A percentile compares a stretch with the other conserved stretches of the same genome.
Conservation (phyloP, 441 rosid genomes). For the Sinapis alba region DNA sequence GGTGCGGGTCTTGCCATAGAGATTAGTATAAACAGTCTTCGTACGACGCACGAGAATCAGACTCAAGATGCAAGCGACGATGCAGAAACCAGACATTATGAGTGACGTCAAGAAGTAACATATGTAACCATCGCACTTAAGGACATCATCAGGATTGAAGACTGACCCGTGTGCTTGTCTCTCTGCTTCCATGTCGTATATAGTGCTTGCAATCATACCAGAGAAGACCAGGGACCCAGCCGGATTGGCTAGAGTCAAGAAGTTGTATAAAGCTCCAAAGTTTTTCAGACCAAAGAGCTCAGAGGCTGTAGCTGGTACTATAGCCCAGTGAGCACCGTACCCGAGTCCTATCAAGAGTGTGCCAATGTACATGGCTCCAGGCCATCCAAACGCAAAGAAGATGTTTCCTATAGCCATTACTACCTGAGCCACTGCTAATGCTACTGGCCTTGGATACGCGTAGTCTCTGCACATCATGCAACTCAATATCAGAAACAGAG, state of each 20-base stretch:
- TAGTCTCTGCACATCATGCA: constrained; percentile 53
- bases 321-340: constrained; percentile 97
- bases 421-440: constrained; percentile 78
- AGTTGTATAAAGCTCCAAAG: constrained; percentile 90
- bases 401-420: constrained; percentile 87
- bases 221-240: constrained; percentile 94
- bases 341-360: constrained; percentile 87
- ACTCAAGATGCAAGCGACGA: constrained; percentile 70
- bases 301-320: constrained; percentile 92
- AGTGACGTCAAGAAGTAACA: constrained; percentile 87
- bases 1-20: constrained; percentile 71
- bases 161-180: constrained; percentile 57
- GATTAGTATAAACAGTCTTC: constrained; percentile 66
- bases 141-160: constrained; percentile 50
- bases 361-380: constrained; percentile 83
- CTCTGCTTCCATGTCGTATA: constrained; percentile 87
- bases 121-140: constrained; percentile 70
- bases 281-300: constrained; percentile 93
- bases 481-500: constrained; percentile 8
- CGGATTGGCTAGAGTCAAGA: constrained; percentile 89
- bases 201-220: constrained; percentile 80
- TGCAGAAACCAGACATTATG: constrained; percentile 86
- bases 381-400: constrained; percentile 89
- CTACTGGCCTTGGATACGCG: constrained; percentile 87
- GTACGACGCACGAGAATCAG: constrained; percentile 83